These are phyloP conservation scores for Trichoderma guizhouense DNA, from an alignment of 2,329 filamentous ascomycete genomes.

Conservation along the genomic window DNA sequence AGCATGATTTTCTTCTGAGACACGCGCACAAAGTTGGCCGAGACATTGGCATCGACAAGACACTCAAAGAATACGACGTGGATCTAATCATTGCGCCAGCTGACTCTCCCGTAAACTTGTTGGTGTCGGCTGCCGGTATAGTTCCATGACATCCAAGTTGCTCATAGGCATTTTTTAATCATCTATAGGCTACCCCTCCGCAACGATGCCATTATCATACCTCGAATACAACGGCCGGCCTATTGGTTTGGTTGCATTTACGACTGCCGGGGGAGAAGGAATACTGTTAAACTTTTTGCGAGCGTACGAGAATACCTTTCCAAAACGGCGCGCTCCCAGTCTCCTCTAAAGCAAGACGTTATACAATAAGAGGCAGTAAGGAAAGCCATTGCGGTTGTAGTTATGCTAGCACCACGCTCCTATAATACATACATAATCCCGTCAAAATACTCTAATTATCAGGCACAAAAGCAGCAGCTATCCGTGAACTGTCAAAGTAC, in stretches of 20 bases:
- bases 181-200: background rate
- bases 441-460: background rate
- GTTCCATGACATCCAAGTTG: background rate
- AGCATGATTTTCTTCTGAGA: background rate
- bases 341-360: background rate
- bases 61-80: background rate
- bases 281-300: background rate
- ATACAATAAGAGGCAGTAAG: background rate
- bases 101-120: background rate
- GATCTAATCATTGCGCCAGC: background rate
- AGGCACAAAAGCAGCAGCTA: background rate
- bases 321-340: background rate
- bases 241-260: background rate
- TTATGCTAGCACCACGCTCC: background rate
- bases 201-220: background rate
- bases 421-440: background rate
- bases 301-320: background rate
- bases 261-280: background rate
- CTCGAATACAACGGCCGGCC: background rate
- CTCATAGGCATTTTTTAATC: background rate
- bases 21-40: background rate
- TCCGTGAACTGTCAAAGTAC: background rate
- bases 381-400: background rate
- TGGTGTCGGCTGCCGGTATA: background rate
- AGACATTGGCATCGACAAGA: background rate